A percentile compares a stretch with the other conserved stretches of the same genome.
These are phyloP conservation scores for Vitis vinifera DNA, from an alignment of 164 flowering plant species.

Conservation along the genomic window DNA sequence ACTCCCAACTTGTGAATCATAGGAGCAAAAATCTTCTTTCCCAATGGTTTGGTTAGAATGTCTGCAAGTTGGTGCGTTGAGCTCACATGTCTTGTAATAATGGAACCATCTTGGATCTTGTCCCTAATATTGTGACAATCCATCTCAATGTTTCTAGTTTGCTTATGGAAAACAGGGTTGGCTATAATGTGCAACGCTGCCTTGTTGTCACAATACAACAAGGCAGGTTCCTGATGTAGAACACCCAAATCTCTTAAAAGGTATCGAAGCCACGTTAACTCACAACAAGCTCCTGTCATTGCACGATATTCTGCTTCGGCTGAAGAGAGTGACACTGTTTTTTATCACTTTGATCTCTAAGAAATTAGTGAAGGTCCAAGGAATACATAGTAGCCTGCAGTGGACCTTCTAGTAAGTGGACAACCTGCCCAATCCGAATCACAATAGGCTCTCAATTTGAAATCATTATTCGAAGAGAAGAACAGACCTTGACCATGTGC, in stretches of 20 bases:
- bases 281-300: neutral
- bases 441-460: neutral
- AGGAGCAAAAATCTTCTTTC: neutral
- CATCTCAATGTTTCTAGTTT: slow-evolving; percentile 1
- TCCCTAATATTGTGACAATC: neutral
- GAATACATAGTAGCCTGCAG: neutral
- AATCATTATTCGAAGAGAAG: slow-evolving; percentile 1
- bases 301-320: neutral
- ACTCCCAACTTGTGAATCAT: slow-evolving; percentile 11
- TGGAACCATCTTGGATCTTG: slow-evolving; percentile 3
- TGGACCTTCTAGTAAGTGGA: neutral
- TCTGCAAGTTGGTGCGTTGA: neutral
- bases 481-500: neutral
- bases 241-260: neutral
- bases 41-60: neutral
- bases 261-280: neutral
- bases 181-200: neutral
- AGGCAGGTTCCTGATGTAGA: neutral
- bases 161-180: neutral
- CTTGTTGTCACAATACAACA: slow-evolving; percentile 1
- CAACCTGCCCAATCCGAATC: neutral
- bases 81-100: neutral
- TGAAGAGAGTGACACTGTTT: neutral
- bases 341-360: neutral
- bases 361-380: neutral